phyloP scores from a whole-genome alignment of 495 filamentous ascomycete species.

The Trichocladium uniseriatum region DNA sequence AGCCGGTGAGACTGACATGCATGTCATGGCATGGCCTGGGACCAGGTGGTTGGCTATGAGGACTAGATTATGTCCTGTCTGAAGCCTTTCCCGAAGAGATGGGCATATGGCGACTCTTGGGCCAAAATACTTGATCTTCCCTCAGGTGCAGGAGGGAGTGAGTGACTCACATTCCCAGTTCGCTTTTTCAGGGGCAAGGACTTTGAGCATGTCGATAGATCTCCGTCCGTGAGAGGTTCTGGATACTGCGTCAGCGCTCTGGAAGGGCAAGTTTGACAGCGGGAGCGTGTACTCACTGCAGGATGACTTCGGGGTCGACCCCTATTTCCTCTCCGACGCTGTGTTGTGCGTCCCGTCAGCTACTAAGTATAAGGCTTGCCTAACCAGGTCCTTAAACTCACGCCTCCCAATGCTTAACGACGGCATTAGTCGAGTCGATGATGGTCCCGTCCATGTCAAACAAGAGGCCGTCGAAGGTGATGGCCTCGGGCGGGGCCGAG shows the following conservation, averaged over 20 bases:
- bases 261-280: background rate
- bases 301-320: conserved; percentile 69
- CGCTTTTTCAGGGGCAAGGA: conserved; percentile 70
- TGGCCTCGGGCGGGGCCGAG: conserved; percentile 48
- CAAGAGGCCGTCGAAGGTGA: conserved; percentile 66
- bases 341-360: background rate
- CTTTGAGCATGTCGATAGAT: conserved; percentile 66
- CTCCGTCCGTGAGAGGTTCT: conserved; percentile 78
- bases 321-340: conserved; percentile 78
- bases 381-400: conserved; percentile 40
- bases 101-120: too few relatives aligned
- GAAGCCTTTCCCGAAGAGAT: too few relatives aligned
- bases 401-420: conserved; percentile 88
- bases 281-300: conserved; percentile 36
- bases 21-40: too few relatives aligned
- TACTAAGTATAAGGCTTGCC: too few relatives aligned
- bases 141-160: too few relatives aligned
- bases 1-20: too few relatives aligned
- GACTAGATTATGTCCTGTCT: too few relatives aligned
- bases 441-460: conserved; percentile 93
- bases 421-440: conserved; percentile 70
- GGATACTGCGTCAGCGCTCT: background rate
- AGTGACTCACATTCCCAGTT: conserved; percentile 76
- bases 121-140: too few relatives aligned
- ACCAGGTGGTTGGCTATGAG: too few relatives aligned